Evolutionary conservation across 75 land plant genomes (phyloP).

Genomic region (Selaginella tamariscina): DNA sequence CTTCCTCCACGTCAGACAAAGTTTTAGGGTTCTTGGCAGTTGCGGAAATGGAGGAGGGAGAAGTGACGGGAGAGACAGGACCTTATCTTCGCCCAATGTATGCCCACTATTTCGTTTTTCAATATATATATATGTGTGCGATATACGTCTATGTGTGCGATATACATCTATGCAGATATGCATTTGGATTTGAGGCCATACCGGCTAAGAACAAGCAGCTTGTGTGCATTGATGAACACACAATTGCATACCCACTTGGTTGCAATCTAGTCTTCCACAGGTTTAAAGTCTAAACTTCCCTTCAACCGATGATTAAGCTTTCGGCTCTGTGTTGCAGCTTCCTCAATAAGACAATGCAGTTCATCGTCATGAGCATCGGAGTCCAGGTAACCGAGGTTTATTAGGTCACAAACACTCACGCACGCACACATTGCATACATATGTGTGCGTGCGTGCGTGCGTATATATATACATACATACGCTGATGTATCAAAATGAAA

Average conservation of each 20-base stretch:
- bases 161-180: conserved; percentile 14
- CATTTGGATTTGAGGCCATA: conserved; percentile 21
- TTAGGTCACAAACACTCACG: too few relatives aligned
- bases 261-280: conserved; percentile 15
- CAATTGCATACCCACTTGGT: conserved; percentile 18
- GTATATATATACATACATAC: too few relatives aligned
- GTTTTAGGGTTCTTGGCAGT: neutral
- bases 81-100: neutral
- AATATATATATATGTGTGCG: neutral
- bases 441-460: too few relatives aligned
- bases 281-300: neutral
- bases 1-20: too few relatives aligned
- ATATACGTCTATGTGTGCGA: neutral
- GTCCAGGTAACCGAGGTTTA: too few relatives aligned
- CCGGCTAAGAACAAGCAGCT: conserved; percentile 1
- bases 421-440: too few relatives aligned
- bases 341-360: conserved; percentile 7
- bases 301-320: neutral
- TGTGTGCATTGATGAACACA: conserved; percentile 16
- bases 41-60: neutral
- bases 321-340: neutral
- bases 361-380: conserved; percentile 11
- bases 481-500: too few relatives aligned
- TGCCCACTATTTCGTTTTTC: neutral
- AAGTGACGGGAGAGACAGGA: neutral